Conservation (phyloP, 495 filamentous ascomycete species). For the Penicilliopsis zonata region DNA sequence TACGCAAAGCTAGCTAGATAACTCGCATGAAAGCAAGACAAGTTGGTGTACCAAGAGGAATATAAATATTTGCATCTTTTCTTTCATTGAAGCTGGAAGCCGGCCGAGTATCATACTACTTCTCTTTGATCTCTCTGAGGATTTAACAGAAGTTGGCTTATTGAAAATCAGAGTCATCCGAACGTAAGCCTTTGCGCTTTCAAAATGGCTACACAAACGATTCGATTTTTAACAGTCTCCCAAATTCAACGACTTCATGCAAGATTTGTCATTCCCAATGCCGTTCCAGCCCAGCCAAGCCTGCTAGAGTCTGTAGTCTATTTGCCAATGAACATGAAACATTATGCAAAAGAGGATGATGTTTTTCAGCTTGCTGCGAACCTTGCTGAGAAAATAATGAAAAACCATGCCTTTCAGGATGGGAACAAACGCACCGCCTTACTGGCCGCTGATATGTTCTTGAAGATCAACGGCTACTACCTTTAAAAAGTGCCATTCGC, state of each 20-base stretch:
- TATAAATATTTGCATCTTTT: neutral
- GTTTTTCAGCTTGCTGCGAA: constrained; percentile 18
- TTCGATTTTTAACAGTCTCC: constrained; percentile 9
- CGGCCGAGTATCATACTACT: neutral
- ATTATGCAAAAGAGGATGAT: constrained; percentile 14
- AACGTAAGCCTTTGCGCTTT: neutral
- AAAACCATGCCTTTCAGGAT: constrained; percentile 21
- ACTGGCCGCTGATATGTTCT: constrained; percentile 21
- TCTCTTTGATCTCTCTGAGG: neutral
- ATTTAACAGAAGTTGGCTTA: neutral
- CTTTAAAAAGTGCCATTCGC: constrained; percentile 10
- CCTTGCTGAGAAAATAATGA: constrained; percentile 19
- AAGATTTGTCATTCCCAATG: constrained; percentile 2
- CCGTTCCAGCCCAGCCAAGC: constrained; percentile 8
- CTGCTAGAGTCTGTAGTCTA: constrained; percentile 17
- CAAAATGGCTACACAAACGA: constrained; percentile 2
- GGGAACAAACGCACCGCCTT: constrained; percentile 24
- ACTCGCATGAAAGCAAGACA: too few relatives aligned
- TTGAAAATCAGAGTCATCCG: neutral
- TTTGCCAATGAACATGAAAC: constrained; percentile 18
- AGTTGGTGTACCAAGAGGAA: neutral
- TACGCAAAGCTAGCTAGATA: neutral
- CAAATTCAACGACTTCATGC: constrained; percentile 10
- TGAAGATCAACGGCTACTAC: constrained; percentile 21
- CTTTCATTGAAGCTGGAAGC: neutral